Evolutionary conservation across 2,329 filamentous ascomycete genomes (phyloP).

Genomic region (Juglanconis sp.): DNA sequence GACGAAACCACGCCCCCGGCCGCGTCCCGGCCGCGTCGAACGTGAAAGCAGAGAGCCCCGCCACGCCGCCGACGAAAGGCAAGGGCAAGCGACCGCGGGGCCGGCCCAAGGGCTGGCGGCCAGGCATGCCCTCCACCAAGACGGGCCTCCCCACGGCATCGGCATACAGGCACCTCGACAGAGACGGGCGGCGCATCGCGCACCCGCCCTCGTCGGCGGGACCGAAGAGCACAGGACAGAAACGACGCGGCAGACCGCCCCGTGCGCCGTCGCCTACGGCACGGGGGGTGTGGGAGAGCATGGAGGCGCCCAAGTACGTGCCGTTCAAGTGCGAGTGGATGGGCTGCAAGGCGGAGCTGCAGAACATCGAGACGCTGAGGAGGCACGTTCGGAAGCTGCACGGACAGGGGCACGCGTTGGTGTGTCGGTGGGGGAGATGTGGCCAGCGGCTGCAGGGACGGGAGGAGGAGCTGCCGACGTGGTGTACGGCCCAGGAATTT

Average conservation of each 20-base stretch:
- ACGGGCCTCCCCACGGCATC: neutral
- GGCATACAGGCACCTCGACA: neutral
- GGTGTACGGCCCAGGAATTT: conserved; percentile 32
- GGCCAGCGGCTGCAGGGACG: conserved; percentile 6
- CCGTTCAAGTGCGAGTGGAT: conserved; percentile 59
- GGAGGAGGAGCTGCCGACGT: neutral
- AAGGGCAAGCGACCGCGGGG: conserved; percentile 12
- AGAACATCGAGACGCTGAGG: conserved; percentile 58
- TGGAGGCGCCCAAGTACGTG: conserved; percentile 40
- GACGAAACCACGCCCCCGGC: neutral
- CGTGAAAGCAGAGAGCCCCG: neutral
- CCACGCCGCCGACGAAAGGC: neutral
- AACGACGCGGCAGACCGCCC: conserved; percentile 27
- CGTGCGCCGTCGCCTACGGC: conserved; percentile 17
- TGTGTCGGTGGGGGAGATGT: conserved; percentile 42
- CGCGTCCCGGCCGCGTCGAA: neutral
- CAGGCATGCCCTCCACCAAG: conserved; percentile 17
- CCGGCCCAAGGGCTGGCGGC: conserved; percentile 19
- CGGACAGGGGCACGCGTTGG: conserved; percentile 22
- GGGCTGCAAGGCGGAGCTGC: conserved; percentile 56
- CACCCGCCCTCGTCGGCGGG: neutral
- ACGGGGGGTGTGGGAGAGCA: conserved; percentile 21
- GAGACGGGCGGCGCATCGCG: neutral
- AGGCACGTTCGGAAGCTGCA: conserved; percentile 53
- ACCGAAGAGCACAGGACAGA: conserved; percentile 7